Evolutionary conservation across 73 alveolate genomes (phyloP).

Genomic region (Durusdinium trenchii): DNA sequence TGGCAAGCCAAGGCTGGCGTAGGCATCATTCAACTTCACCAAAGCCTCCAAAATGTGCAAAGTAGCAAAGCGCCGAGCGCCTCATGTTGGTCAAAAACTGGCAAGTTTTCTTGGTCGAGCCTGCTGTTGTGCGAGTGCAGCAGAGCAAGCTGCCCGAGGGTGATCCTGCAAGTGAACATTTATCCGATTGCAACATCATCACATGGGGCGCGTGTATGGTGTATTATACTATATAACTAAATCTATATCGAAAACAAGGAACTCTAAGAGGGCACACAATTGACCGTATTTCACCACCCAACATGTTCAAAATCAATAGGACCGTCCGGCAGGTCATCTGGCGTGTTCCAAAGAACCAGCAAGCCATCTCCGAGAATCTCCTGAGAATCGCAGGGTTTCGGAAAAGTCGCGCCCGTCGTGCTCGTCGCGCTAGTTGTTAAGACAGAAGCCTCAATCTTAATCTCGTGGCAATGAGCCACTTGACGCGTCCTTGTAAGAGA

Average conservation of each 20-base stretch:
- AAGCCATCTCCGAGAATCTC: conserved; percentile 89
- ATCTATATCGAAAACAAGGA: background rate
- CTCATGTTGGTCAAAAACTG: background rate
- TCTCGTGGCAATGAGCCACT: background rate
- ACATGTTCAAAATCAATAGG: background rate
- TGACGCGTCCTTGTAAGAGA: no score
- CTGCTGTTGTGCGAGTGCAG: conserved; percentile 91
- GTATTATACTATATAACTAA: no score
- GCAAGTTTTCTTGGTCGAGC: background rate
- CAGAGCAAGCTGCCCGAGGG: conserved; percentile 58
- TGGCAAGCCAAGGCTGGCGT: conserved; percentile 45
- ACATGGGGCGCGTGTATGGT: background rate
- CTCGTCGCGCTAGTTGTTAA: no score
- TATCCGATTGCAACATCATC: background rate
- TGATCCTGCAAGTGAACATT: conserved; percentile 24
- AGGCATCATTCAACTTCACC: conserved; percentile 21
- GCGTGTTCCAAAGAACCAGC: conserved; percentile 81
- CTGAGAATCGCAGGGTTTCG: conserved; percentile 23
- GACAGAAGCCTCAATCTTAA: background rate
- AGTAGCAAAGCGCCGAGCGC: background rate
- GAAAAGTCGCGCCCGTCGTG: no score
- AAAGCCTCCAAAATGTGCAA: background rate
- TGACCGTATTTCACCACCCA: background rate
- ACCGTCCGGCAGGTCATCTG: conserved; percentile 77
- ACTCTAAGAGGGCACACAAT: no score